Evolutionary conservation across 768 basidiomycete species (phyloP).

Genomic region (Kwoniella botswanensis): DNA sequence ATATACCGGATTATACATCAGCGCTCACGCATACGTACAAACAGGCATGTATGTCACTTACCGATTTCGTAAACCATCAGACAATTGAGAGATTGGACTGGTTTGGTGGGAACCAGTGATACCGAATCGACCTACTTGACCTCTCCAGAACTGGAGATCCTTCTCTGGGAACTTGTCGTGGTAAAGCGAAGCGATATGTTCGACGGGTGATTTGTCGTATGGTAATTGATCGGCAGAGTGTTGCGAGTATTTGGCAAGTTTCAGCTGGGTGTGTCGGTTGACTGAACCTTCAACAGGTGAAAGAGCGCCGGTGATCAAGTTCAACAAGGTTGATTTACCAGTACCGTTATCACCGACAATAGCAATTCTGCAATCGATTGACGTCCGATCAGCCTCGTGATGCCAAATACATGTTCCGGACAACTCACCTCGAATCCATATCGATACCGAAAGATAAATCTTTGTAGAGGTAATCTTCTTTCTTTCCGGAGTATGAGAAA

Average conservation of each 20-base stretch:
- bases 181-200: constrained; percentile 88
- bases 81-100: constrained; percentile 87
- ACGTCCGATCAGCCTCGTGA: not conserved
- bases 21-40: not conserved
- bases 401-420: too few relatives aligned
- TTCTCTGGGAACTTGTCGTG: constrained; percentile 87
- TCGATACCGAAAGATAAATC: constrained; percentile 96
- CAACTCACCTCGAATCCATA: constrained; percentile 58
- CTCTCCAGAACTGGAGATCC: constrained; percentile 91
- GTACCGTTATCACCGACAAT: constrained; percentile 96
- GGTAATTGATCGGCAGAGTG: constrained; percentile 98
- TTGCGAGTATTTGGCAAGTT: constrained; percentile 98
- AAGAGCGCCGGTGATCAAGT: constrained; percentile 82
- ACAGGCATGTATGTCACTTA: constrained; percentile 56
- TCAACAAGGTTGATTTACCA: constrained; percentile 88
- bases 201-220: constrained; percentile 85
- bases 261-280: constrained; percentile 84
- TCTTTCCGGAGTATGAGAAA: constrained; percentile 91
- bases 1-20: not conserved
- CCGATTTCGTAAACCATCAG: constrained; percentile 95
- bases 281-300: constrained; percentile 84
- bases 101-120: constrained; percentile 93
- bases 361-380: constrained; percentile 66
- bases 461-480: constrained; percentile 83
- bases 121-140: constrained; percentile 94